Percentiles rank a stretch among this genome's conserved stretches.
These are phyloP conservation scores for Chaetomiaceae sp. DNA, from an alignment of 2,329 filamentous ascomycete species.

Conservation along the genomic window DNA sequence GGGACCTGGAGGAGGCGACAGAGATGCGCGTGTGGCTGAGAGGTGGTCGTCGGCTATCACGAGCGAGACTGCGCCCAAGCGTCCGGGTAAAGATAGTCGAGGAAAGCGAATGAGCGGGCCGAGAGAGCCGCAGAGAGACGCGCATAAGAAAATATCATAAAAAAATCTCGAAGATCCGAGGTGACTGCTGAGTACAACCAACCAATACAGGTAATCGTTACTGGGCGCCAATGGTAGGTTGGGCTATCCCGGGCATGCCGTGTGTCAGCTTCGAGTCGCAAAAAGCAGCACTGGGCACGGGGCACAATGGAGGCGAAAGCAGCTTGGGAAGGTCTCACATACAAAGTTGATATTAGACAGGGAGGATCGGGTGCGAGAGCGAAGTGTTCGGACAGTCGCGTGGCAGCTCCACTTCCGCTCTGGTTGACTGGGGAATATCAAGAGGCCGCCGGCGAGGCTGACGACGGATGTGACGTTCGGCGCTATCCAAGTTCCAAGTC, in stretches of 20 bases:
- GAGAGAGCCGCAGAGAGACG: constrained; percentile 10
- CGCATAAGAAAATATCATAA: constrained; percentile 16
- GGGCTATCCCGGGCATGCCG: constrained; percentile 11
- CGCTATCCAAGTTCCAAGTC: background rate
- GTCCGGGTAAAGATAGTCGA: background rate
- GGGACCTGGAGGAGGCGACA: background rate
- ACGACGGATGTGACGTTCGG: background rate
- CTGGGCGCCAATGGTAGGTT: constrained; percentile 7
- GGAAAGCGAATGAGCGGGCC: constrained; percentile 1
- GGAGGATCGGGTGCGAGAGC: background rate
- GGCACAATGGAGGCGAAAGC: background rate
- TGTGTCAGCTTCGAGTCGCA: constrained; percentile 13
- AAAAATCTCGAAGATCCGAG: background rate
- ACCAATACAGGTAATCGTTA: constrained; percentile 6
- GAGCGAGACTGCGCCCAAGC: background rate
- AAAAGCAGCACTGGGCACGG: background rate
- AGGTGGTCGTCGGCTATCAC: background rate
- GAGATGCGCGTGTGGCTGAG: background rate
- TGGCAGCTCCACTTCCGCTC: background rate
- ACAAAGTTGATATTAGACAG: background rate
- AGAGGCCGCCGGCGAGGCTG: constrained; percentile 2
- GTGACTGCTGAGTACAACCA: background rate
- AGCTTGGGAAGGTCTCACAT: background rate
- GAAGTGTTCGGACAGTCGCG: background rate
- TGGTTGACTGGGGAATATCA: background rate